phyloP scores from a whole-genome alignment of 768 basidiomycete genomes.

The Sarcomyxa edulis region DNA sequence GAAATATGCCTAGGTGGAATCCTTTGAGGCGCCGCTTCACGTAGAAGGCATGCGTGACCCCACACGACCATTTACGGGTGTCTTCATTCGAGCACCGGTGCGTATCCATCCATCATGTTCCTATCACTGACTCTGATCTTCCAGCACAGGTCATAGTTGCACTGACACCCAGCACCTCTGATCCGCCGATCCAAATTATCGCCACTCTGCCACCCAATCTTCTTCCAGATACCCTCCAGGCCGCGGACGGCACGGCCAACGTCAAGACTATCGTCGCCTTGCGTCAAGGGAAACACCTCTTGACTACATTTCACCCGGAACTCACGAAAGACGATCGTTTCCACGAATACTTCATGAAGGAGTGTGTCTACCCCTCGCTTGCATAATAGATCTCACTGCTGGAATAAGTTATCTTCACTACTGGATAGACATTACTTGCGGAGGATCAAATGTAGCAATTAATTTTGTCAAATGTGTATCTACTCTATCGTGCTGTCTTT shows the following conservation, averaged over 20 bases:
- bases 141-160: slow-evolving; percentile 66
- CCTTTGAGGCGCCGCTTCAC: slow-evolving; percentile 76
- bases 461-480: too few species aligned
- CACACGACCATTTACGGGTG: slow-evolving; percentile 61
- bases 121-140: neutral
- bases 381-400: too few species aligned
- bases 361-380: slow-evolving; percentile 54
- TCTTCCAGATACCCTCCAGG: slow-evolving; percentile 29
- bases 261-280: slow-evolving; percentile 75
- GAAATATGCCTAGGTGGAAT: slow-evolving; percentile 59
- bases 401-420: too few species aligned
- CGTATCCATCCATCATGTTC: slow-evolving; percentile 24
- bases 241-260: slow-evolving; percentile 32
- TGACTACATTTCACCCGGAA: slow-evolving; percentile 95
- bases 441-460: too few species aligned
- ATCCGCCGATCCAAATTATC: slow-evolving; percentile 62
- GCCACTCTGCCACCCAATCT: slow-evolving; percentile 58
- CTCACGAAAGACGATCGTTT: slow-evolving; percentile 82
- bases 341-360: slow-evolving; percentile 84
- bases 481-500: too few species aligned
- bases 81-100: slow-evolving; percentile 95
- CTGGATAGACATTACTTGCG: too few species aligned
- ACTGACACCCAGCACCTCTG: slow-evolving; percentile 39
- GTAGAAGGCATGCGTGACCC: slow-evolving; percentile 61
- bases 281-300: slow-evolving; percentile 76